Evolutionary conservation across 1,284 basidiomycete genomes (phyloP).

Genomic region (Moesziomyces aphidis): DNA sequence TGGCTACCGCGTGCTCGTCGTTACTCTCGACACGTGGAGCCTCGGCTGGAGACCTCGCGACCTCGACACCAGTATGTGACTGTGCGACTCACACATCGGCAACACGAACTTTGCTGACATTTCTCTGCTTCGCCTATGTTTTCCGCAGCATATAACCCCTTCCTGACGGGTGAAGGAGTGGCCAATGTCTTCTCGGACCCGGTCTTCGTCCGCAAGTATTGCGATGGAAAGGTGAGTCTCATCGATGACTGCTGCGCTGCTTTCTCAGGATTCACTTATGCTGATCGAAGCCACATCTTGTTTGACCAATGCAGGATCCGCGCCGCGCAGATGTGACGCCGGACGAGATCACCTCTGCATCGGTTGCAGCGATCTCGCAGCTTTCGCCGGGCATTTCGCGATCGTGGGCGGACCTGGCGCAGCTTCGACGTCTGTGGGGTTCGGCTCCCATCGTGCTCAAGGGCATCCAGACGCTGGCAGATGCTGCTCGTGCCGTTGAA

Average conservation of each 20-base stretch:
- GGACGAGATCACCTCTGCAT: conserved; percentile 55
- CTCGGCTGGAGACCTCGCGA: conserved; percentile 56
- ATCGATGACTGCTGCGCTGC: background rate
- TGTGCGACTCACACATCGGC: background rate
- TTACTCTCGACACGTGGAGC: conserved; percentile 62
- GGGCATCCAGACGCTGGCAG: conserved; percentile 55
- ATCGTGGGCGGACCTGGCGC: conserved; percentile 57
- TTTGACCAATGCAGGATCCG: conserved; percentile 25
- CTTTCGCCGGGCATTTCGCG: conserved; percentile 56
- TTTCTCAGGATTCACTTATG: background rate
- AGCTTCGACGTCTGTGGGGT: conserved; percentile 57
- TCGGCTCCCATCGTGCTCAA: conserved; percentile 61
- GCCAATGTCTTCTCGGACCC: conserved; percentile 61
- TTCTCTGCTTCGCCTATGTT: background rate
- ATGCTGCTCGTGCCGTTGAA: conserved; percentile 57
- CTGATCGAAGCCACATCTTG: background rate
- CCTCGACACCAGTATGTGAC: conserved; percentile 32
- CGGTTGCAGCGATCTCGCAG: conserved; percentile 50
- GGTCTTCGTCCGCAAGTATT: conserved; percentile 58
- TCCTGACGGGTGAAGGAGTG: conserved; percentile 72
- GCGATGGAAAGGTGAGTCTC: conserved; percentile 50
- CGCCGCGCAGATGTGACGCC: conserved; percentile 37
- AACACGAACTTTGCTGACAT: background rate
- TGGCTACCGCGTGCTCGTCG: conserved; percentile 77
- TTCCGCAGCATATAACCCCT: conserved; percentile 73